Percentiles rank a stretch among this genome's conserved stretches.
phyloP scores from a whole-genome alignment of 2,329 filamentous ascomycete species.

The Scolecobasidium constrictum region DNA sequence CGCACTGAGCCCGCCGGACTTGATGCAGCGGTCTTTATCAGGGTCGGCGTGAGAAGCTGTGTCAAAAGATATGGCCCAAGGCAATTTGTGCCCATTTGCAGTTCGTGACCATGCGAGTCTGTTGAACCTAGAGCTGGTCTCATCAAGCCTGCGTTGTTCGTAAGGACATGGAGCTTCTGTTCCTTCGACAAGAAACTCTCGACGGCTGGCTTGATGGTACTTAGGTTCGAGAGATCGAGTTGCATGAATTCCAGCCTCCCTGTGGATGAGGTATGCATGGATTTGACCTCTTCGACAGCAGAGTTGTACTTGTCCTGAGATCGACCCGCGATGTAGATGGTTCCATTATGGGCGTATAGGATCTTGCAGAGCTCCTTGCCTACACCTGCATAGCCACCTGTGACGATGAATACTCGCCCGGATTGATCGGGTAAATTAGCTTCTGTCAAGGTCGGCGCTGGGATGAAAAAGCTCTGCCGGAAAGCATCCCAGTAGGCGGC shows the following conservation, averaged over 20 bases:
- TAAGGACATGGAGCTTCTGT: constrained; percentile 28
- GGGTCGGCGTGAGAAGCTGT: constrained; percentile 8
- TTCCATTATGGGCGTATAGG: constrained; percentile 9
- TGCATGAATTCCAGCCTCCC: constrained; percentile 11
- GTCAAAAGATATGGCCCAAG: constrained; percentile 9
- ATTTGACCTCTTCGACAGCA: constrained; percentile 20
- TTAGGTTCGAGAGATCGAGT: constrained; percentile 27
- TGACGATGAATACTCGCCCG: not conserved
- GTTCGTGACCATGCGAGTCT: constrained; percentile 18
- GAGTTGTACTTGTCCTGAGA: constrained; percentile 4
- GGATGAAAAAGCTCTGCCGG: constrained; percentile 8
- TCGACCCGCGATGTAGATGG: constrained; percentile 8
- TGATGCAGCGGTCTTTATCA: constrained; percentile 5
- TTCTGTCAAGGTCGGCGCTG: constrained; percentile 8
- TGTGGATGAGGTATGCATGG: constrained; percentile 5
- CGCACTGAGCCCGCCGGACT: constrained; percentile 14
- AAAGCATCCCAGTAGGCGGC: no score
- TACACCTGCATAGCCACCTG: constrained; percentile 7
- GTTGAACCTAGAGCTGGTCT: constrained; percentile 5
- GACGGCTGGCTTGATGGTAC: constrained; percentile 22
- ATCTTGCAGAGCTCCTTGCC: constrained; percentile 8
- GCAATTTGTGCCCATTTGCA: constrained; percentile 11
- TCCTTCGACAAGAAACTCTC: constrained; percentile 24
- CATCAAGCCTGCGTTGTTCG: constrained; percentile 28
- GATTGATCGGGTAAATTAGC: constrained; percentile 9